Base-by-base conservation (phyloP, 1,284 basidiomycete species). In the Laetiporus sulphureus region DNA sequence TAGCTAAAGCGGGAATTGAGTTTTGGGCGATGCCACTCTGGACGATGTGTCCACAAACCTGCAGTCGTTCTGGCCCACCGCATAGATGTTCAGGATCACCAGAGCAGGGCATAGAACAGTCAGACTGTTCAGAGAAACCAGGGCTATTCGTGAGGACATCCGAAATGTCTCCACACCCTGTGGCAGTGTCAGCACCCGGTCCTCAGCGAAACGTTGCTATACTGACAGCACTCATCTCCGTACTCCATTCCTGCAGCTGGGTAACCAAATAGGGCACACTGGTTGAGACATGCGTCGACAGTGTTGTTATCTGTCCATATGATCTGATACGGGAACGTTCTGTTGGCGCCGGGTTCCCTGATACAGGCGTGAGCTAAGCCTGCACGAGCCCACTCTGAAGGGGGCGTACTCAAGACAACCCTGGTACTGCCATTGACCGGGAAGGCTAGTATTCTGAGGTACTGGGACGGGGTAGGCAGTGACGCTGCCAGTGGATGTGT, bases 21-120 rank as follows among this genome's bases (percentile, higher is more conserved):
- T 32, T n/a, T 31, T 4, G 15, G 30, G 10, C 10, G 10, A 3
- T 19, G 16, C 11, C 24, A 36, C 2, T 7, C n/a, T n/a, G 21
- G 19, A 15, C 7, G 19, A 11, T 13, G 16, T 20, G 5, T 5
- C n/a, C 11, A 42, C 54, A 39, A 19, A 60, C 60, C 50, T 56
- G 50, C 5, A 69, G 51, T 16, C 63, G 57, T 23, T 62, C 42
- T 0, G 69, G 66, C 35, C 71, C 73, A 46, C 83, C 83, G 50
- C 83, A 86, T 0, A 81, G 56, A 54, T 83, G 76, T 15, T 70
- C 58, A 0, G 80, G 75, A 48, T 85, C 81, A 0, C 81, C 83
- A 19, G 82, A 71, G 58, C 83, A 87, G 22, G 78, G 62, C 32
- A 71, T 62, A 22, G 62, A 66, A 48, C 83, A 85, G 38, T 80